Conservation (phyloP, 768 basidiomycete genomes). For the Rickenella mellea region DNA sequence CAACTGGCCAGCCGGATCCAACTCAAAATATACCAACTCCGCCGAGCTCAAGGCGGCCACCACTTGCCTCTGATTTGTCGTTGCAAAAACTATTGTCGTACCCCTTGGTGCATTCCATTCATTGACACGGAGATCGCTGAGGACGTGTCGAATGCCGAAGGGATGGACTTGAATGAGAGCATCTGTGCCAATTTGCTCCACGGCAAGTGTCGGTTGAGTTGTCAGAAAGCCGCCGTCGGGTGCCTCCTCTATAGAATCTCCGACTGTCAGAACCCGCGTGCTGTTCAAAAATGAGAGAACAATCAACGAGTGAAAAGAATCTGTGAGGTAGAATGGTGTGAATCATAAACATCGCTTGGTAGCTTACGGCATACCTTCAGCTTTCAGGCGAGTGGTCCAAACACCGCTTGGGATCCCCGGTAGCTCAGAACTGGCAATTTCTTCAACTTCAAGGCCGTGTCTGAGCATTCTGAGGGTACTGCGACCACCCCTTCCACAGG, state of each 20-base stretch:
- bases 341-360: background rate
- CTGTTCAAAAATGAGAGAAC: conserved; percentile 98
- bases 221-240: conserved; percentile 98
- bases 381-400: conserved; percentile 89
- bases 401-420: conserved; percentile 98
- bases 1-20: conserved; percentile 91
- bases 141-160: conserved; percentile 90
- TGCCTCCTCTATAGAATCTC: conserved; percentile 97
- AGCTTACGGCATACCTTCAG: conserved; percentile 56
- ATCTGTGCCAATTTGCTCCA: conserved; percentile 93
- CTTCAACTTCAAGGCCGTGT: conserved; percentile 92
- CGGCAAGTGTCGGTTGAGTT: conserved; percentile 91
- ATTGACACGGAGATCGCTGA: conserved; percentile 84
- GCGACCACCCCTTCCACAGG: conserved; percentile 83
- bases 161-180: conserved; percentile 96
- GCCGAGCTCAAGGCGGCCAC: conserved; percentile 91
- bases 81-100: conserved; percentile 82
- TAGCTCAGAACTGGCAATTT: conserved; percentile 89
- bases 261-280: conserved; percentile 92
- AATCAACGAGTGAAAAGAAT: conserved; percentile 94
- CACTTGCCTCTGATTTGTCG: conserved; percentile 95
- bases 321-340: conserved; percentile 28
- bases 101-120: conserved; percentile 92
- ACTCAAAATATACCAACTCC: conserved; percentile 97
- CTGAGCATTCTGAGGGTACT: conserved; percentile 84